Base-by-base conservation (phyloP, 768 basidiomycete genomes). In the Leucogyrophana mollusca region DNA sequence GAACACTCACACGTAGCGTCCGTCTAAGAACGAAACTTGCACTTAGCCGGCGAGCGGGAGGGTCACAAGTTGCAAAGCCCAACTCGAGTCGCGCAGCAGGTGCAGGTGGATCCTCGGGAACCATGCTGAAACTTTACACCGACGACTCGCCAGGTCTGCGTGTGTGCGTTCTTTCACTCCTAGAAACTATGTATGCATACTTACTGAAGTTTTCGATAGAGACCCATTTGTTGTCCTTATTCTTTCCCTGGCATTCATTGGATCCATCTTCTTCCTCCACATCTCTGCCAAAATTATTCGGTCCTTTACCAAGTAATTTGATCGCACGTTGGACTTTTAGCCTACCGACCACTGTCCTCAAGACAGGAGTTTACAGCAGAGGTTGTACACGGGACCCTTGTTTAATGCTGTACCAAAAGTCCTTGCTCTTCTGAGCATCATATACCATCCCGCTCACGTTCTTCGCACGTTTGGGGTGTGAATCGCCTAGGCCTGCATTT, bases 91-190 rank as follows among this genome's bases (percentile, higher is more conserved):
- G 94, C 48, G 85, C 93, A 33, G 93, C 94, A 21, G 94, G 95
- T 34, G 93, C 93, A 47, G 96, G 96, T 44, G 96, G 96, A 45
- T 94, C 90, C 30, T 91, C 87, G 47, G 95, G 92, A 73, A 99
- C 96, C 47, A 98, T 99, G 96, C 81, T 99, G 61, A 93, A 91
- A 72, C 78, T 99, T 4, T 98, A 98, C 81, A 98, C 96, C 32
- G 95, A 97, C 64, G 96, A 97, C 63, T 94, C 94, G 48, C 92
- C 91, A 38, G 96, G 96, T 18, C 79, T 99, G 45, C 83, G 94
- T 78, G 92, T 99, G 96, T 98, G 65, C 66, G 94, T 87, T 30
- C 40, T 33, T 32, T 36, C 49, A 8, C 20, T 43, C 46, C 23
- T 21, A 13, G 43, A 32, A 9, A 30, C 16, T 37, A 25, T 14